Base-by-base conservation (phyloP, 23 red algal species). In the Pyropia yezoensis region DNA sequence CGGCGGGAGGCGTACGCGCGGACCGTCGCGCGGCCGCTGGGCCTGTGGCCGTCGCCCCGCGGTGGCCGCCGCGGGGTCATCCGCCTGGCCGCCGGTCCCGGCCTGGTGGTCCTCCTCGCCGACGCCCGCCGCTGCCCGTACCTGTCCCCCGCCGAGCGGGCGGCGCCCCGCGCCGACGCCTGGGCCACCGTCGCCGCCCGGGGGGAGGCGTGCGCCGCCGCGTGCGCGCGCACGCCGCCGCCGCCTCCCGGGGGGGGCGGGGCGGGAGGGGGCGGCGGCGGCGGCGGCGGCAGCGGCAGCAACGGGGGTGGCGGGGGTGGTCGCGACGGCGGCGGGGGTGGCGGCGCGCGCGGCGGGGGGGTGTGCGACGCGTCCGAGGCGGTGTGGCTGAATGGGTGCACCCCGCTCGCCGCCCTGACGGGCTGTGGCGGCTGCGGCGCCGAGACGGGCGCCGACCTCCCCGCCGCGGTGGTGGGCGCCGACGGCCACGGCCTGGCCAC, bases 371-470 rank as follows among this genome's bases (percentile, higher is more conserved):
- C 66, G 18, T 33, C 49, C 54, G 33, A 58, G 13, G 66, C 72
- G 13, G 67, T 64, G 47, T 33, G n/a, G 18, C 57, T 51, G 3
- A 73, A 83, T 27, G 51, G 50, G 16, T 83, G 78, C 67, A 54
- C 3, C 49, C 56, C 18, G 27, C 65, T 83, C 49, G 24, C 53
- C 52, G 22, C 50, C 1, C 49, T 32, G 11, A 63, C 72, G 13
- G 52, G 49, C 4, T 83, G 78, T 59, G 47, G 54, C 33, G 66
- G 78, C 1, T 83, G 78, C 55, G 39, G 65, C 22, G 54, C 62
- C 49, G 78, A 83, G 59, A 83, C 67, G 5, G 78, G 78, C 1
- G 1, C 17, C 24, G 78, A 83, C 57, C 22, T 83, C n/a, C 78
- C 78, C 23, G 78, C 78, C 18, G 47, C 47, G 34, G 78, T 83